phyloP scores from a whole-genome alignment of 306 rosid genomes.

The Amphicarpaea edgeworthii region DNA sequence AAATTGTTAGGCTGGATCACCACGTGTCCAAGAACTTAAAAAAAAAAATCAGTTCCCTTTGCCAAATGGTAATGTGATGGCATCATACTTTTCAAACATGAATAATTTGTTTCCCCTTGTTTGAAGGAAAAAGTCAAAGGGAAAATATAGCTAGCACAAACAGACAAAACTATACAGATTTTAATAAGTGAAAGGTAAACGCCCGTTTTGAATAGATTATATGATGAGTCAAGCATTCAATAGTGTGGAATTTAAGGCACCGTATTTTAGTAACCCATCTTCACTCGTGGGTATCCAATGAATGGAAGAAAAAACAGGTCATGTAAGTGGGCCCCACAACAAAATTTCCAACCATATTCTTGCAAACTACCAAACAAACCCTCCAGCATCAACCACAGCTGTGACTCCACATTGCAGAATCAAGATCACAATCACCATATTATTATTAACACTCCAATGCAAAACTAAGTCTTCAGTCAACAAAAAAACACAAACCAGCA shows the following conservation, averaged over 20 bases:
- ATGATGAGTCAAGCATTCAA: conserved; percentile 43
- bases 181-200: conserved; percentile 30
- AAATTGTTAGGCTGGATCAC: not conserved
- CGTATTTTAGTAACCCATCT: conserved; percentile 30
- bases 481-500: not conserved
- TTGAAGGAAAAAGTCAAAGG: conserved; percentile 39
- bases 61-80: conserved; percentile 12
- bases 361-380: conserved; percentile 2
- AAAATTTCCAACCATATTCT: conserved; percentile 40
- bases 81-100: conserved; percentile 30
- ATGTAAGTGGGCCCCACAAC: conserved; percentile 41
- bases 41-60: not conserved
- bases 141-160: not conserved
- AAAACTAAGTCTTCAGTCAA: not conserved
- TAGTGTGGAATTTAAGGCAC: conserved; percentile 38
- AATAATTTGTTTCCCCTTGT: not conserved
- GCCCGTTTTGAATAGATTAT: conserved; percentile 7
- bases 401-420: conserved; percentile 22
- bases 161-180: conserved; percentile 13
- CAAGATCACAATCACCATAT: not conserved
- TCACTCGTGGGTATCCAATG: conserved; percentile 27
- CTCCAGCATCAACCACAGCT: conserved; percentile 9
- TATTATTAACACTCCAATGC: not conserved
- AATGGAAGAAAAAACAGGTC: conserved; percentile 23
- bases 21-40: conserved; percentile 24